Evolutionary conservation across 2,329 filamentous ascomycete species (phyloP), one percentile per base, ranked within the genome.

Genomic region (Fusarium tupiense): DNA sequence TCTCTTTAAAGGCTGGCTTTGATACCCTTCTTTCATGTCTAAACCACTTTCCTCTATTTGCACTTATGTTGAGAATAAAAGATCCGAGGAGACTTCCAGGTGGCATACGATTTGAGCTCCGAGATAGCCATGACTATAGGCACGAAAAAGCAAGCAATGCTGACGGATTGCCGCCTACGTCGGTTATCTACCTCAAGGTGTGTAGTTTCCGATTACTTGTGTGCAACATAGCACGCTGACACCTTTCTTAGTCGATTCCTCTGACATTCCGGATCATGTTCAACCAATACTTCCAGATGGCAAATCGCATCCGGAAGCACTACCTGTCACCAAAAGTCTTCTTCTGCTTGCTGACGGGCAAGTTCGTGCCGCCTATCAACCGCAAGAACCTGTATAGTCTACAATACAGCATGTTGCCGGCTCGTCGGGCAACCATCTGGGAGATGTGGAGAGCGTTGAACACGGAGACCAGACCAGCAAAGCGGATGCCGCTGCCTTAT

Each of bases 21-120:
- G 96, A 99, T 83, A 98, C 96, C 5, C 88, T 95, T 77, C 88
- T 99, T 76, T 97, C 96, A 49, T 98, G 94, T 83, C 84, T 99
- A 65, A 99, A 99, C 81, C 97, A 99, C 83, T 99, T 99, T 78
- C 97, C 96, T 12, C 88, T 99, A 22, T 99, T 99, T 84, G 96
- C 96, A 35, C 86, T 98, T 65, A 99, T 99, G 97, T 87, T 99
- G 69, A 90, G 96, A 77, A 88, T 98, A 77, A 99, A 99, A 83
- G 97, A 99, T 83, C 94, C 95, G 14, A 88, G 91, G 81, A 91
- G 96, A 81, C 86, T 99, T 76, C 96, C 96, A 69, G 96, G 79
- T 29, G 94, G 94, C 66, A 95, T 98, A 80, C 92, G 92, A 78
- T 98, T 98, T 86, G 94, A 97, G 84, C 91, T 98, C 83, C 90